Evolutionary conservation across 805 yeast genomes (phyloP).

Genomic region (Lipomyces sp.): DNA sequence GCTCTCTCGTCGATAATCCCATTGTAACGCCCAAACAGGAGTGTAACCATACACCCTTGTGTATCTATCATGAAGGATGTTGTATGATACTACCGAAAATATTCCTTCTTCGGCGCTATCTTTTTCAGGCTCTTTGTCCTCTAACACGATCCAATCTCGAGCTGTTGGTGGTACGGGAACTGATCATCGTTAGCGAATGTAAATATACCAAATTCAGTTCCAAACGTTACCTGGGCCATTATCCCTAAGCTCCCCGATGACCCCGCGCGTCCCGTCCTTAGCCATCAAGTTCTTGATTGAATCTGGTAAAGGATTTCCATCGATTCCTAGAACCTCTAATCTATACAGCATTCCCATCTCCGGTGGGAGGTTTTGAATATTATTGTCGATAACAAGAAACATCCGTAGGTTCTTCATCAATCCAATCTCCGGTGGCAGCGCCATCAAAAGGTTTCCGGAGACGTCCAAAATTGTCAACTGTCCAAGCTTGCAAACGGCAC

Average conservation of each 20-base stretch:
- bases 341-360: slow-evolving; percentile 86
- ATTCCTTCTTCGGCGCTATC: slow-evolving; percentile 39
- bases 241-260: slow-evolving; percentile 81
- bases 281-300: slow-evolving; percentile 69
- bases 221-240: slow-evolving; percentile 57
- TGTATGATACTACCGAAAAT: slow-evolving; percentile 84
- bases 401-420: slow-evolving; percentile 77
- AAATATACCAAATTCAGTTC: not conserved
- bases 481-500: slow-evolving; percentile 65
- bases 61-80: slow-evolving; percentile 92
- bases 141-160: slow-evolving; percentile 81
- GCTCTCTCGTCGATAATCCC: slow-evolving; percentile 85
- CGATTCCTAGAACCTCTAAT: slow-evolving; percentile 85
- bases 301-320: slow-evolving; percentile 84
- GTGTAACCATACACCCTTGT: slow-evolving; percentile 93
- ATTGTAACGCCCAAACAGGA: slow-evolving; percentile 94
- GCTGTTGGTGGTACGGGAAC: slow-evolving; percentile 63
- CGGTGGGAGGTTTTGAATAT: slow-evolving; percentile 72
- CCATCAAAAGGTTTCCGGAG: slow-evolving; percentile 72
- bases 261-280: slow-evolving; percentile 81
- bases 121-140: slow-evolving; percentile 61
- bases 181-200: not conserved
- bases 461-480: slow-evolving; percentile 83
- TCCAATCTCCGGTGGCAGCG: slow-evolving; percentile 85
- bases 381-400: slow-evolving; percentile 86